Base-by-base conservation (phyloP, 2,329 filamentous ascomycete genomes). In the Didymosphaeria variabile region DNA sequence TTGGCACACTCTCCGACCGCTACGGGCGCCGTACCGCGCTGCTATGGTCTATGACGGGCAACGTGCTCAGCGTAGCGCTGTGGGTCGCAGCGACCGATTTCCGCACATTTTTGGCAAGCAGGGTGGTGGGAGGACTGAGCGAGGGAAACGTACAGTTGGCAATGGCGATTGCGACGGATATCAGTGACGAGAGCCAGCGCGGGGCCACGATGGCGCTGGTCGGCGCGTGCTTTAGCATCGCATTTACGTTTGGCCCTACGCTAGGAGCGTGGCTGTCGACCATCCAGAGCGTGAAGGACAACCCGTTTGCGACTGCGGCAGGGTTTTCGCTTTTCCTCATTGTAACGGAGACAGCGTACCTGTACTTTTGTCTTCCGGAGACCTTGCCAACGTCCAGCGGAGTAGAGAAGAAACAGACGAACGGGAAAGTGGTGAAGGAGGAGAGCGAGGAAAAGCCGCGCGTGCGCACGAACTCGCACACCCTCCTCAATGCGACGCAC, bases 91-190 rank as follows among this genome's bases (percentile, higher is more conserved):
- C 95, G 0, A 91, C 92, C 57, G 94, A 98, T 80, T 99, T 99
- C 81, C 88, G 94, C 45, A 98, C 94, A 1, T 99, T 99, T 75
- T 85, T 99, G 32, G 91, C 93, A n/a, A 97, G 93, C 69, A 89
- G 95, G 54, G 82, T 99, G 2, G 92, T 99, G 0, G 95, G 95
- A 26, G 95, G 95, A 0, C 80, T 99, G 66, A 97, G 94, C 59
- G 95, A 99, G 81, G 95, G 95, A 64, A 99, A 99, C 71, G 92
- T 99, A 2, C 95, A 99, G 82, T 85, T 99, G 15, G 94, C 95
- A 5, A 95, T 94, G 65, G 94, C 95, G 45, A 98, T 99, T 77
- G 95, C 95, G 19, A 95, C 94, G 42, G 95, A 99, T 77, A 94
- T 99, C 67, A 97, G 92, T 46, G 93, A 96, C 71, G 91, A 94